Evolutionary conservation across 2,329 filamentous ascomycete genomes (phyloP), one percentile per base, ranked within the genome.

Genomic region (Ceratocystis huliohia): DNA sequence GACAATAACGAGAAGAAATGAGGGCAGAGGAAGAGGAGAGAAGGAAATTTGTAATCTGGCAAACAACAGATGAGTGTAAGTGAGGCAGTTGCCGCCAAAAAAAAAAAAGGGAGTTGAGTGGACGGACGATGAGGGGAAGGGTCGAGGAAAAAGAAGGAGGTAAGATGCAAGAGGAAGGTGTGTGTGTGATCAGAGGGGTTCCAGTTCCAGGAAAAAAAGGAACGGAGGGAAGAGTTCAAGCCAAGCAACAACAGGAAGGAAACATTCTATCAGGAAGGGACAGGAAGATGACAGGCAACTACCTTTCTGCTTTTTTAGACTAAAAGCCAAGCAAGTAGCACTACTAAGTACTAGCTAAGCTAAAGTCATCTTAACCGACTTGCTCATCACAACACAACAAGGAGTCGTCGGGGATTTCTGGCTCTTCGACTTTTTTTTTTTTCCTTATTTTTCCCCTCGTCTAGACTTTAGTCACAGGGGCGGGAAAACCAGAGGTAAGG

Each of bases 271-370:
- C 37, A 41, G 37, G 10, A 25, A 53, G 48, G 10, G 25, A 53
- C 48, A 53, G 48, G 48, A 53, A 28, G 22, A 30, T 59, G 56
- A 59, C 56, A 59, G 56, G 56, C 56, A 59, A 59, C 56, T 59
- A 30, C 56, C 56, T 59, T 59, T 59, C 56, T 59, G 56, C 6
- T 59, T 57, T 56, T 59, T 17, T 2, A 20, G 48, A 25, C 48
- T 28, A 53, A 41, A 41, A 41, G 48, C 53, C 28, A 57, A 57
- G 10, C 53, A 57, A 57, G 53, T 33, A 15, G 6, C 30, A 59
- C 56, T 57, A 59, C 56, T 59, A 25, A 22, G 28, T n/a, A 33
- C 56, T 33, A 59, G 56, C 56, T 37, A 59, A 59, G 56, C 33
- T 8, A 59, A 59, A 59, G 30, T 59, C 56, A 59, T 59, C 25